Conservation (phyloP, 257 asterid genomes). For the Solanum dulcamara region DNA sequence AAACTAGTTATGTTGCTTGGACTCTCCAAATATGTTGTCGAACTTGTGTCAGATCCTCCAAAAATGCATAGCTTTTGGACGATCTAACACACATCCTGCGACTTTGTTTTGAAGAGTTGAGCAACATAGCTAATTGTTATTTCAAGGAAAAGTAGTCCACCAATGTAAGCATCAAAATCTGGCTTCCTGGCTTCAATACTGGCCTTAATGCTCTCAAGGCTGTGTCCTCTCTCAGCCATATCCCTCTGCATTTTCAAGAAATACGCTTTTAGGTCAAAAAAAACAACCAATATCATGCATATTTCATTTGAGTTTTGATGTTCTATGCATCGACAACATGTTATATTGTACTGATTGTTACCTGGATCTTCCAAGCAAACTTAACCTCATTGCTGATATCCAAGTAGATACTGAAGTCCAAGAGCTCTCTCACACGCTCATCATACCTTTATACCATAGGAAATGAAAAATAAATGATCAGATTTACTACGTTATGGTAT, state of each 20-base stretch:
- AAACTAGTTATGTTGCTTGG: neutral
- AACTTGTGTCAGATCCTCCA: neutral
- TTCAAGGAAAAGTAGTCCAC: constrained; percentile 13
- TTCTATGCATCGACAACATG: neutral
- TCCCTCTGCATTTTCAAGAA: constrained; percentile 59
- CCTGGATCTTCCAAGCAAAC: constrained; percentile 83
- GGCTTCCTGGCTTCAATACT: constrained; percentile 95
- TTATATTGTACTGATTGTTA: neutral
- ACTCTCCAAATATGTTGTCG: neutral
- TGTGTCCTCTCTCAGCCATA: constrained; percentile 99
- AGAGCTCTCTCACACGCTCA: constrained; percentile 79
- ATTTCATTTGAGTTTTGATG: neutral
- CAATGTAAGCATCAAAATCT: constrained; percentile 91
- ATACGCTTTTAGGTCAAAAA: neutral
- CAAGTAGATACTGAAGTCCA: constrained; percentile 95
- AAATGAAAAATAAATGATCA: neutral
- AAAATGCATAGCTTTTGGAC: neutral
- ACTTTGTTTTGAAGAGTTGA: neutral
- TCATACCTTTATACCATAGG: constrained; percentile 47
- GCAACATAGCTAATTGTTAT: neutral
- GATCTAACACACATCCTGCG: neutral
- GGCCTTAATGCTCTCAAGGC: constrained; percentile 94
- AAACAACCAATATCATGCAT: neutral
- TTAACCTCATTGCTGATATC: constrained; percentile 97
- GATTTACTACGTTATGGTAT: neutral